Base-by-base conservation (phyloP, 2,329 filamentous ascomycete genomes). In the Fusarium buxicola region DNA sequence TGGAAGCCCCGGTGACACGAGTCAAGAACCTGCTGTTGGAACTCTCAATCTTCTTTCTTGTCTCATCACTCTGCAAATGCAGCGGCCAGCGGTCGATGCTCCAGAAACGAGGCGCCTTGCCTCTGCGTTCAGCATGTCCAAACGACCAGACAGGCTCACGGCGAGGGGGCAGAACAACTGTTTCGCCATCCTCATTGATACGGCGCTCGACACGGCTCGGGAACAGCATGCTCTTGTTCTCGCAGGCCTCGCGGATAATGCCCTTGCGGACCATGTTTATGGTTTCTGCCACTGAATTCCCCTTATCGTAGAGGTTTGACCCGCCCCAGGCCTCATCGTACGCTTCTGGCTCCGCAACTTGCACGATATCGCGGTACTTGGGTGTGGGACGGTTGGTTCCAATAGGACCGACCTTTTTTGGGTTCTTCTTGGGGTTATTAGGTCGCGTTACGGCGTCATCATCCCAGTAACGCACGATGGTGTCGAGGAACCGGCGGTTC, bases 41-140 rank as follows among this genome's bases (percentile, higher is more conserved):
- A 13, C 25, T 40, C 16, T 49, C 31, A 51, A 81, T 75, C 15
- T 62, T 46, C 11, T 67, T 54, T 46, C 73, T 72, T n/a, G 60
- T 69, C 18, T 68, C 63, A 21, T 69, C 46, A 7, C 58, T 70
- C 62, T 82, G 79, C 48, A 79, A 67, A 24, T 77, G 65, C 16
- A 79, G 38, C 31, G 82, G 82, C 82, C 83, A 86, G 34, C 81
- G 77, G 65, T 80, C 74, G 39, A 85, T 69, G 60, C 73, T 70
- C 72, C 82, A 85, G 68, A 76, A 84, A 7, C 67, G 60, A 40
- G 47, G 65, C 44, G 43, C 63, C 8, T 41, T 54, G 28, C 24
- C 52, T 18, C 58, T 65, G 6, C 59, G 62, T 15, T 51, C 62
- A 16, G 72, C 64, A 27, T 73, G 69, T 4, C 63, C 73, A 66